Conservation (phyloP, 108 stramenopile species). For the Discostella stelligeroides region DNA sequence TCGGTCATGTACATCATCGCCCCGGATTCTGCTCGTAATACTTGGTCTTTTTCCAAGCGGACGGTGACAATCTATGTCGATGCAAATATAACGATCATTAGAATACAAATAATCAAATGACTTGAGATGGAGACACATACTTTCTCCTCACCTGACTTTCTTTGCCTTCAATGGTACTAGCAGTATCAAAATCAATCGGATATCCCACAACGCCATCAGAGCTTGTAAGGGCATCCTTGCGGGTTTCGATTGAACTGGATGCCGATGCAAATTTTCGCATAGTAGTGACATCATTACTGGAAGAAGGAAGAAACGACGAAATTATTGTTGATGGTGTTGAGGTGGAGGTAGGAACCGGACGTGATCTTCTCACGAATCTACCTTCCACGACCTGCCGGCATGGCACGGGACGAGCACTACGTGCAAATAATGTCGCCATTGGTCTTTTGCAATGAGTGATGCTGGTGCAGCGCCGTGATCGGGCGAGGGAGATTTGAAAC, state of each 20-base stretch:
- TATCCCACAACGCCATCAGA: conserved; percentile 75
- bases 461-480: neutral
- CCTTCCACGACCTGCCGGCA: no score
- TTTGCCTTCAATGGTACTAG: conserved; percentile 80
- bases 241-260: conserved; percentile 12
- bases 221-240: conserved; percentile 50
- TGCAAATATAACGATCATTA: neutral
- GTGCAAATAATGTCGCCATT: no score
- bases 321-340: neutral
- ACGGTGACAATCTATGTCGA: conserved; percentile 62
- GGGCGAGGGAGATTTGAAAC: neutral
- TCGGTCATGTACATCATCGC: conserved; percentile 90
- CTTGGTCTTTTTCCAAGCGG: conserved; percentile 75
- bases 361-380: neutral
- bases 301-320: neutral
- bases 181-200: conserved; percentile 78
- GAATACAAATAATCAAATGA: neutral
- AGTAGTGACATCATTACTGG: neutral
- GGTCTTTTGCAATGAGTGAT: conserved; percentile 5
- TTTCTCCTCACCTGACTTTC: conserved; percentile 75
- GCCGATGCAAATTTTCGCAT: neutral
- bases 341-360: neutral
- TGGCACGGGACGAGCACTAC: no score
- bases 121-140: no score
- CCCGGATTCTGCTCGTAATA: conserved; percentile 84